Conservation (phyloP, 2,329 filamentous ascomycete species). For the Exophiala sideris region DNA sequence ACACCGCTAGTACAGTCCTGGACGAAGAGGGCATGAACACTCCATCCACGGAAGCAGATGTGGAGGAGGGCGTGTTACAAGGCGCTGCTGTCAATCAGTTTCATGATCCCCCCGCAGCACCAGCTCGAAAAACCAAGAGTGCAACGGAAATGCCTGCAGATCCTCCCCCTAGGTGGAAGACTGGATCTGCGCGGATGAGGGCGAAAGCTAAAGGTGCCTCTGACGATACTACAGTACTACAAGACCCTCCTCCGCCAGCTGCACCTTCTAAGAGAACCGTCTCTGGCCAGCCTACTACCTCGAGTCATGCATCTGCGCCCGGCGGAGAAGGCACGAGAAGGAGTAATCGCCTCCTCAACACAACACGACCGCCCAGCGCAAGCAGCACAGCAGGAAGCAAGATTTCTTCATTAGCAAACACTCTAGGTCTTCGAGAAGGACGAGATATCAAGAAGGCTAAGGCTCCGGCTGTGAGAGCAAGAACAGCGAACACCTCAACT, state of each 20-base stretch:
- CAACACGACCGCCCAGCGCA: slow-evolving; percentile 60
- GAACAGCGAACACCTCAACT: slow-evolving; percentile 62
- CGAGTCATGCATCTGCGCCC: slow-evolving; percentile 51
- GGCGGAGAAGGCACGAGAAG: slow-evolving; percentile 58
- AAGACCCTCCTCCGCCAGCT: slow-evolving; percentile 41
- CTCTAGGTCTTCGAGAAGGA: slow-evolving; percentile 58
- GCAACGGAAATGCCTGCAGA: slow-evolving; percentile 54
- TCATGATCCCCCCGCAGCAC: slow-evolving; percentile 45
- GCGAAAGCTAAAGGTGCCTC: slow-evolving; percentile 38
- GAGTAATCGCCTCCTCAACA: slow-evolving; percentile 69
- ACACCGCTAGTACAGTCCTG: slow-evolving; percentile 19
- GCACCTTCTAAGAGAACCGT: slow-evolving; percentile 70
- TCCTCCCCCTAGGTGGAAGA: slow-evolving; percentile 62
- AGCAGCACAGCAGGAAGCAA: slow-evolving; percentile 45
- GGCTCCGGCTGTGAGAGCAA: slow-evolving; percentile 68
- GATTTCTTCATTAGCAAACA: slow-evolving; percentile 56
- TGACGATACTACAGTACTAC: slow-evolving; percentile 39
- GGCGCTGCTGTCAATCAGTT: slow-evolving; percentile 22
- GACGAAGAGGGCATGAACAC: slow-evolving; percentile 24
- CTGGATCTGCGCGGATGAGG: slow-evolving; percentile 44
- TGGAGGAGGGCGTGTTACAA: slow-evolving; percentile 23
- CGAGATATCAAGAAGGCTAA: slow-evolving; percentile 82
- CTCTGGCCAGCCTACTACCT: slow-evolving; percentile 68
- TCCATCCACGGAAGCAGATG: slow-evolving; percentile 20
- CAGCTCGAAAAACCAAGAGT: slow-evolving; percentile 51